Evolutionary conservation across 148 eudicot genomes (phyloP), one percentile per base, ranked within the genome.

Genomic region (Arbutus unedo): DNA sequence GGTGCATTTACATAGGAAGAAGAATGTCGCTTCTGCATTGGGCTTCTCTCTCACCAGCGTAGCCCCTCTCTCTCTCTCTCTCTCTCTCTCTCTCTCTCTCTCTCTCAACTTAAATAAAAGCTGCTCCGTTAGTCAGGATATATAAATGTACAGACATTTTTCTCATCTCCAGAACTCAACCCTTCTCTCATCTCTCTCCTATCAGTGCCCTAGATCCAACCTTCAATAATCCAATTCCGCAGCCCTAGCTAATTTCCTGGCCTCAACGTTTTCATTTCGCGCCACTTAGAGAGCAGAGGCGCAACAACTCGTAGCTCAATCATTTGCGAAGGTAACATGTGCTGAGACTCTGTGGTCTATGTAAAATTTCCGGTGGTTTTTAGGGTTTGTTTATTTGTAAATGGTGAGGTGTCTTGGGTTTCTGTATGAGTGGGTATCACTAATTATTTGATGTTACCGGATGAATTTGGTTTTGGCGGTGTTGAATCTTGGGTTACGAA

Each of bases 41-140:
- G 73, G 38, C 64, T 11, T 31, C 57, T 14, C 16, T 78, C 80
- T 56, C n/a, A n/a, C n/a, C n/a, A n/a, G n/a, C n/a, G n/a, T n/a
- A n/a, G n/a, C n/a, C n/a, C n/a, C 68, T 78, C 80, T 64, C 72
- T 62, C 77, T 72, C 59, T 57, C 72, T 81, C 83, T 78, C 80
- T 56, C 68, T 78, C 80, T 64, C 72, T 62, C 77, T 72, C 59
- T 57, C 72, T 81, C 83, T 71, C 76, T 81, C 83, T 81, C 83
- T 81, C 31, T 73, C 54, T 60, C 49, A 16, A 4, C 62, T 74
- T 82, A 50, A 53, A 66, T 83, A 77, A 77, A 83, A 83, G 77
- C 85, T 83, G 76, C 64, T 44, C 77, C 38, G 64, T 21, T 66
- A 10, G 81, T 68, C 81, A 76, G 75, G 67, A 8, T 60, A 82